These are phyloP conservation scores for Mycena pura DNA, from an alignment of 768 basidiomycete genomes.

Conservation along the genomic window DNA sequence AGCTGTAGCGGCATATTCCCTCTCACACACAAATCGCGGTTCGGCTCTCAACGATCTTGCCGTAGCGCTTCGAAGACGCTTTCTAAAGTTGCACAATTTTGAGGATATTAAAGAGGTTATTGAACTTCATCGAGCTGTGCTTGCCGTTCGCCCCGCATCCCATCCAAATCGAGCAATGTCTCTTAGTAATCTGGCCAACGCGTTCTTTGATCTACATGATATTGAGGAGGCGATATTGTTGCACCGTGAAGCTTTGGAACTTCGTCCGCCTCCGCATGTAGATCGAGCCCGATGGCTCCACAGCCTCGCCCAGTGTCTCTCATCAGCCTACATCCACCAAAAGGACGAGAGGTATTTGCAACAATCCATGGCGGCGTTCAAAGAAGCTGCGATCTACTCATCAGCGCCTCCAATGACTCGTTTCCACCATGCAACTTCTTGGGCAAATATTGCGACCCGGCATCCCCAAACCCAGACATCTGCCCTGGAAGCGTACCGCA, in stretches of 20 bases:
- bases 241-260: neutral
- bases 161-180: neutral
- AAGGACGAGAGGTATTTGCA: neutral
- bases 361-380: neutral
- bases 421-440: neutral
- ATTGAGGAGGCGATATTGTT: neutral
- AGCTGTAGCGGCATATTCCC: neutral
- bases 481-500: neutral
- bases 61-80: neutral
- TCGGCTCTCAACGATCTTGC: neutral
- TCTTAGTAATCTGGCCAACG: neutral
- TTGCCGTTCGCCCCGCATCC: neutral
- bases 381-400: neutral
- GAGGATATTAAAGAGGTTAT: neutral
- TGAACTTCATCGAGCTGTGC: neutral
- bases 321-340: constrained; percentile 2
- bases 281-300: neutral
- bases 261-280: constrained; percentile 1
- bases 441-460: constrained; percentile 2
- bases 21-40: neutral
- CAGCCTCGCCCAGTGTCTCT: neutral
- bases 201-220: neutral
- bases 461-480: neutral
- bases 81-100: neutral
- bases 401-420: neutral